These are phyloP conservation scores for Exophiala mesophila DNA, from an alignment of 2,329 filamentous ascomycete genomes.

Conservation along the genomic window DNA sequence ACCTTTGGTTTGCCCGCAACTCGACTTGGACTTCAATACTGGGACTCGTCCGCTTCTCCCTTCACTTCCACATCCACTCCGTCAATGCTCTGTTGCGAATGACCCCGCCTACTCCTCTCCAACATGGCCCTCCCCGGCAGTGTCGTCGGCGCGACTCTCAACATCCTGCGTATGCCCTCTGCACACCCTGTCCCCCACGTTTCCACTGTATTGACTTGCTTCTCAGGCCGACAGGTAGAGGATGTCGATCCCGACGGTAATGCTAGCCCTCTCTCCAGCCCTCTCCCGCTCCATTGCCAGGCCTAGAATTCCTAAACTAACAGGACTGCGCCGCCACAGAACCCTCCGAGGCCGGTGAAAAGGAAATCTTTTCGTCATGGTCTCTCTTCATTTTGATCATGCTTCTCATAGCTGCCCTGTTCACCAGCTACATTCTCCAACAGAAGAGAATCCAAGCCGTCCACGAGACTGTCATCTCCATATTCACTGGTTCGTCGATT, in stretches of 20 bases:
- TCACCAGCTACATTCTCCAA: constrained; percentile 94
- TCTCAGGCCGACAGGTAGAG: constrained; percentile 20
- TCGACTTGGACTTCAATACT: too few species aligned
- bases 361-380: constrained; percentile 95
- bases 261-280: neutral
- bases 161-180: constrained; percentile 17
- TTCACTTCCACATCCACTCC: too few species aligned
- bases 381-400: constrained; percentile 94
- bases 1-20: too few species aligned
- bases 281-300: constrained; percentile 2
- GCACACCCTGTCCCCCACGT: neutral
- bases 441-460: constrained; percentile 96
- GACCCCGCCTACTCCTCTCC: constrained; percentile 8
- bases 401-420: constrained; percentile 88
- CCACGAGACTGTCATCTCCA: constrained; percentile 96
- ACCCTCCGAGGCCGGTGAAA: constrained; percentile 76
- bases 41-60: too few species aligned
- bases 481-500: constrained; percentile 71
- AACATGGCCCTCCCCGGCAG: constrained; percentile 19
- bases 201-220: constrained; percentile 3
- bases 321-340: constrained; percentile 31
- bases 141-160: constrained; percentile 21
- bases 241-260: constrained; percentile 23
- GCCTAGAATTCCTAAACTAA: too few species aligned
- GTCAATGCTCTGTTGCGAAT: constrained; percentile 9